Evolutionary conservation across 208 protist species (phyloP).

Genomic region (Tritrichomonas foetus): DNA sequence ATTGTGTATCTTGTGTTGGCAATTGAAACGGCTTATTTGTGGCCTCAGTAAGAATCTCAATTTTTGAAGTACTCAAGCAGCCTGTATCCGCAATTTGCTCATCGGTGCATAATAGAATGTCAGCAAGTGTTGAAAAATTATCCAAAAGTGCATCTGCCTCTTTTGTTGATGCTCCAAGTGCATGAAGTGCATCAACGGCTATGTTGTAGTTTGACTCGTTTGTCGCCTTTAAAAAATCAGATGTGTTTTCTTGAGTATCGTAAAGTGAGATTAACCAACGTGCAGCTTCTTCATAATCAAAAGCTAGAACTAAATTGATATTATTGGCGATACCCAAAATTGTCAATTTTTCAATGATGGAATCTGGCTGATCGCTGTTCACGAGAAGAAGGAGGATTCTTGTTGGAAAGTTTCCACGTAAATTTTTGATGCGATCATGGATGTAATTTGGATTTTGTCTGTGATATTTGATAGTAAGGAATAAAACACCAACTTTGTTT

Average conservation of each 20-base stretch:
- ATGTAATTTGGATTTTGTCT: constrained; percentile 19
- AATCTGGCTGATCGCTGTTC: neutral
- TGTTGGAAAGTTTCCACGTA: neutral
- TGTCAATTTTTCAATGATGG: neutral
- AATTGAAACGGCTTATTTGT: too few species aligned
- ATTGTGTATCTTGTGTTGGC: too few species aligned
- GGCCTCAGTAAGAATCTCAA: too few species aligned
- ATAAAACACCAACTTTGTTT: neutral
- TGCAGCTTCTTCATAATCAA: constrained; percentile 4
- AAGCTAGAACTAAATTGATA: constrained; percentile 1
- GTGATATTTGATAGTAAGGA: constrained; percentile 37
- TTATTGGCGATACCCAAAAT: neutral
- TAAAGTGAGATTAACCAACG: neutral
- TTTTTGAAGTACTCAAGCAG: too few species aligned
- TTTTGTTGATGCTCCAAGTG: neutral
- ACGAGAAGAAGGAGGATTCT: constrained; percentile 13
- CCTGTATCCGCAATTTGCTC: neutral
- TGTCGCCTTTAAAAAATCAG: neutral
- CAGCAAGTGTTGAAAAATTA: neutral
- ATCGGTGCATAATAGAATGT: neutral
- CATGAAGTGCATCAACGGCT: neutral
- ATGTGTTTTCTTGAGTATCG: neutral
- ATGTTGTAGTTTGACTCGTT: neutral
- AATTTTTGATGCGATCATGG: neutral
- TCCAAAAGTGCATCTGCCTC: neutral